Base-by-base conservation (phyloP, 2,329 filamentous ascomycete species). In the Neonectria hederae region DNA sequence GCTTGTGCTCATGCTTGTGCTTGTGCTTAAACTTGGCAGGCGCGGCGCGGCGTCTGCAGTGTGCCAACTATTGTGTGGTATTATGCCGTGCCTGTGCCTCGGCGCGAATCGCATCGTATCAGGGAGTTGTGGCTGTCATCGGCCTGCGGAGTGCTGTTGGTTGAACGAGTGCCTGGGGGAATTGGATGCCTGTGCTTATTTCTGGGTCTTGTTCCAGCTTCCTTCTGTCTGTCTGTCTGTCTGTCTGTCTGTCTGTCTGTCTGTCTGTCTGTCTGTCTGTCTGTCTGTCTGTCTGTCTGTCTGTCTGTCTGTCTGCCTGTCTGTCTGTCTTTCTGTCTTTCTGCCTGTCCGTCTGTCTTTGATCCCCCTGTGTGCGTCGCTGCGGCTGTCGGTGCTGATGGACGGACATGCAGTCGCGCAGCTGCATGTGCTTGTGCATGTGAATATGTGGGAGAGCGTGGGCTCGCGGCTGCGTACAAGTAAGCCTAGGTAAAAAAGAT, bases 371-470 rank as follows among this genome's bases (percentile, higher is more conserved):
- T 45, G 24, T 21, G 3, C 28, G 46, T n/a, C 17, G 46, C 48
- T 51, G 48, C 48, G 28, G 48, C 48, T 51, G 45, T 22, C 14
- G 24, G 22, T 48, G 24, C 45, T 17, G 28, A n/a, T 51, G 48
- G 48, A 26, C 7, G 32, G 13, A 38, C 35, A n/a, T 54, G 57
- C 48, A 54, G 57, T 52, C 48, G n/a, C 51, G 59, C 53, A 45
- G 61, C 43, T 63, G 61, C 61, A 63, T 59, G 55, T 63, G 61
- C 61, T 48, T 48, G 43, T 55, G 61, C 61, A 63, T 63, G 61
- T 63, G 55, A 55, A 54, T 28, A 22, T 48, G 59, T 51, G 35
- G 46, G 28, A 28, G 26, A 42, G 49, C 46, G 56, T 54, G 52
- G 48, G 46, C 49, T 54, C 54, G 54, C 46, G 52, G 52, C 53